Conservation (phyloP, 2,329 filamentous ascomycete genomes). For the Xylaria digitata region DNA sequence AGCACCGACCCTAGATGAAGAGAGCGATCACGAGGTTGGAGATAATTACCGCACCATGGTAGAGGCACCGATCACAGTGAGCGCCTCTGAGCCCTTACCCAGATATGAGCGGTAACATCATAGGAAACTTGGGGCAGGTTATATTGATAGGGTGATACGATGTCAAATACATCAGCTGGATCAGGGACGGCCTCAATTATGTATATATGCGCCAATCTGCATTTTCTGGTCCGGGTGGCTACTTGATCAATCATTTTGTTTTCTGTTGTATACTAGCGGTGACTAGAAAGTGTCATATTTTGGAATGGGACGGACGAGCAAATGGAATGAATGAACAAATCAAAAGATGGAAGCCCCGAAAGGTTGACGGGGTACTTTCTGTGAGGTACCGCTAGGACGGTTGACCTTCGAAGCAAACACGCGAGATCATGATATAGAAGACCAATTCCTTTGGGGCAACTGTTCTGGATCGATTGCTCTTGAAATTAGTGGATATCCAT, state of each 20-base stretch:
- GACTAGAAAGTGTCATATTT: slow-evolving; percentile 12
- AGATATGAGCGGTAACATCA: slow-evolving; percentile 51
- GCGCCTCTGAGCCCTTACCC: slow-evolving; percentile 49
- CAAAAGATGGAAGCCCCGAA: neutral
- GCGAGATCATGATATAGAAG: too few relatives aligned
- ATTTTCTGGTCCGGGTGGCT: slow-evolving; percentile 18
- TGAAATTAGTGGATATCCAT: neutral
- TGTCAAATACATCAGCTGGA: slow-evolving; percentile 6
- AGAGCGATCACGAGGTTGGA: slow-evolving; percentile 40
- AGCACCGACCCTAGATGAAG: slow-evolving; percentile 48
- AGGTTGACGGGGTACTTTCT: neutral
- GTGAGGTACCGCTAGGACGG: neutral
- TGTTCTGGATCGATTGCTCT: too few relatives aligned
- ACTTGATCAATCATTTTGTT: slow-evolving; percentile 12
- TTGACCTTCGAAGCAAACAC: neutral
- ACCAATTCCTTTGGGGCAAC: too few relatives aligned
- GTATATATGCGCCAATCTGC: slow-evolving; percentile 28
- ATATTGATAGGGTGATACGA: neutral
- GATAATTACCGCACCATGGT: slow-evolving; percentile 60
- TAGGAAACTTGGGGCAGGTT: neutral
- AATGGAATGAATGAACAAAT: slow-evolving; percentile 34
- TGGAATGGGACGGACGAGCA: slow-evolving; percentile 28
- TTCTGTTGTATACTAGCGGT: slow-evolving; percentile 32
- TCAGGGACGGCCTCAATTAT: slow-evolving; percentile 14
- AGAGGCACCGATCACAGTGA: slow-evolving; percentile 56